phyloP scores from a whole-genome alignment of 352 stramenopile species.

The Globisporangium radiosum region DNA sequence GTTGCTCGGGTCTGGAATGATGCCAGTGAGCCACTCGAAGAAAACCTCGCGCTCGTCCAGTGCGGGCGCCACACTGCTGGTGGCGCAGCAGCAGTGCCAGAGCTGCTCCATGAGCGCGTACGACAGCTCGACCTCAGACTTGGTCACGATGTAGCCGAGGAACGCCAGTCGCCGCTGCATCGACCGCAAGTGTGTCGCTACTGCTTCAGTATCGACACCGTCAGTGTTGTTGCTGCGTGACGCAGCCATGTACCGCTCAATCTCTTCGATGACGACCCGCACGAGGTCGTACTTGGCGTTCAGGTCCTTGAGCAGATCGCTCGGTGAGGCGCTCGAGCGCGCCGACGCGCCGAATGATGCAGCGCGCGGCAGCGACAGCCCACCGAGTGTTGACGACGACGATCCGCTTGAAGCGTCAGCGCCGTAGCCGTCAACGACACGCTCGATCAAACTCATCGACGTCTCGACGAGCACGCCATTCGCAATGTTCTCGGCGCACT shows the following conservation, averaged over 20 bases:
- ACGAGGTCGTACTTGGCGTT: slow-evolving; percentile 60
- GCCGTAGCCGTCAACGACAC: slow-evolving; percentile 49
- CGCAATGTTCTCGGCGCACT: slow-evolving; percentile 67
- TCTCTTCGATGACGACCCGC: slow-evolving; percentile 46
- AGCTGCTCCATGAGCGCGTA: slow-evolving; percentile 53
- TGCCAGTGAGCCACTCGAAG: slow-evolving; percentile 64
- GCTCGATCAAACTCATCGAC: slow-evolving; percentile 74
- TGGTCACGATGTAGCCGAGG: slow-evolving; percentile 69
- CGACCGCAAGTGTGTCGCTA: slow-evolving; percentile 5
- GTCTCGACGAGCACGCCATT: slow-evolving; percentile 45
- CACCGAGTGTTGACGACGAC: slow-evolving; percentile 22
- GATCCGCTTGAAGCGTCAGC: slow-evolving; percentile 7
- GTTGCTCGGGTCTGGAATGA: slow-evolving; percentile 65
- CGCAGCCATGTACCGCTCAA: slow-evolving; percentile 33
- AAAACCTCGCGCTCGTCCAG: slow-evolving; percentile 43
- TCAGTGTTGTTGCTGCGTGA: background rate
- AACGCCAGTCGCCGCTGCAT: slow-evolving; percentile 58
- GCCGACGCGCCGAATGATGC: slow-evolving; percentile 13
- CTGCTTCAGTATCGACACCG: no score
- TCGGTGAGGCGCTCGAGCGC: slow-evolving; percentile 23
- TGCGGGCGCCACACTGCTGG: background rate
- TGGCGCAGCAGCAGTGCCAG: slow-evolving; percentile 46
- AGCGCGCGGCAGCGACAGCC: slow-evolving; percentile 25
- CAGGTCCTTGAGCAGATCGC: slow-evolving; percentile 59
- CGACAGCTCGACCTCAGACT: slow-evolving; percentile 61